Percentiles rank a stretch among this genome's conserved stretches.
Conservation (phyloP, 176 grass and related monocot species). For the Avena insularis region DNA sequence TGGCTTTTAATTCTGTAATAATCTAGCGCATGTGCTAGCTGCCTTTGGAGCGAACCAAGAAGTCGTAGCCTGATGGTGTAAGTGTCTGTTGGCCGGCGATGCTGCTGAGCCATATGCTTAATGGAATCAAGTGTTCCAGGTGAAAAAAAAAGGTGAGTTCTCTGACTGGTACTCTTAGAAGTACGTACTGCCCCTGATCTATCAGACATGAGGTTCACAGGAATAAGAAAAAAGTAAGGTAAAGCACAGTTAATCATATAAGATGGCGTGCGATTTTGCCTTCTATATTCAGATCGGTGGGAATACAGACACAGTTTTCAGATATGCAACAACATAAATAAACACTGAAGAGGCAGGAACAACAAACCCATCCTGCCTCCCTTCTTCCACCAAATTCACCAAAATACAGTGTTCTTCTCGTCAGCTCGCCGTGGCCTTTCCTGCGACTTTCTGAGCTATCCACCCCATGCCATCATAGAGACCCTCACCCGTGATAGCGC, state of each 20-base stretch:
- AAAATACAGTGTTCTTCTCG: background rate
- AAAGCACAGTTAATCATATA: background rate
- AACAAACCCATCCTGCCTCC: slow-evolving; percentile 47
- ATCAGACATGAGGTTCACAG: background rate
- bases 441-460: slow-evolving; percentile 83
- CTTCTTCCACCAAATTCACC: slow-evolving; percentile 39
- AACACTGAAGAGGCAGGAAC: slow-evolving; percentile 32
- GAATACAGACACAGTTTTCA: slow-evolving; percentile 36
- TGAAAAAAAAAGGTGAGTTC: no score
- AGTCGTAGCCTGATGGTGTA: no score
- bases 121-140: no score
- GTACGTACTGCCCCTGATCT: background rate
- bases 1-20: no score
- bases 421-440: slow-evolving; percentile 64
- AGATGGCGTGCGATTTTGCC: slow-evolving; percentile 16
- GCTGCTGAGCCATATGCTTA: no score
- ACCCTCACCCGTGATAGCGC: slow-evolving; percentile 79
- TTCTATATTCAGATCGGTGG: slow-evolving; percentile 50
- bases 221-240: background rate
- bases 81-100: no score
- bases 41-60: no score
- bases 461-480: slow-evolving; percentile 89
- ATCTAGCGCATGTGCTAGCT: no score
- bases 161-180: no score
- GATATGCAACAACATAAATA: slow-evolving; percentile 33